These are phyloP conservation scores for Ascochyta viciae-villosae DNA, from an alignment of 2,329 filamentous ascomycete species.

Conservation along the genomic window DNA sequence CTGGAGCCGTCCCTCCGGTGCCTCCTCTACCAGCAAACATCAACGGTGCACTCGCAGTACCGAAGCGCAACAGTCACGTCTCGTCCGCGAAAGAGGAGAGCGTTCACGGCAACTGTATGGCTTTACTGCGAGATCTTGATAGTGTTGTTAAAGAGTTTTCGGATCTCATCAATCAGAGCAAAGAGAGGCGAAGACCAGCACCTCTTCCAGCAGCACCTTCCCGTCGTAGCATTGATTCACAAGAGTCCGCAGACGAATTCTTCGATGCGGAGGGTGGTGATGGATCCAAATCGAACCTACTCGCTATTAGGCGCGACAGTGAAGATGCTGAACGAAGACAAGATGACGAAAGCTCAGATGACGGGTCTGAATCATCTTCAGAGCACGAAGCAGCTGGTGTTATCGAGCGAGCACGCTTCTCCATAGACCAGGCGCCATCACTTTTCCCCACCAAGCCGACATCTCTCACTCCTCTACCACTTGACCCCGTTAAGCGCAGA, in stretches of 20 bases:
- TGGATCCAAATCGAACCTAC: constrained; percentile 64
- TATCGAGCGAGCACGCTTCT: constrained; percentile 46
- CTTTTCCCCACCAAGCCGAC: constrained; percentile 81
- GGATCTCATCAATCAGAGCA: constrained; percentile 76
- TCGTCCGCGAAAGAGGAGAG: constrained; percentile 64
- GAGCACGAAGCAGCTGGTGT: constrained; percentile 59
- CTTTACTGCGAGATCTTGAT: constrained; percentile 85
- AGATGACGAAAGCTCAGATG: constrained; percentile 55
- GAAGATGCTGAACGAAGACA: constrained; percentile 56
- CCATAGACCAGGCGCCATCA: constrained; percentile 48
- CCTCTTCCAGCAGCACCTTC: constrained; percentile 54
- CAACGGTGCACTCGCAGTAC: constrained; percentile 44
- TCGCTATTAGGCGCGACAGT: constrained; percentile 75
- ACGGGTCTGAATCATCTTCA: constrained; percentile 69
- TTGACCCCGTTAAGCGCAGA: constrained; percentile 73
- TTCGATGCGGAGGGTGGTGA: constrained; percentile 79
- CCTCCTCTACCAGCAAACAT: constrained; percentile 45
- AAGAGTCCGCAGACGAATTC: constrained; percentile 80
- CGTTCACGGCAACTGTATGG: constrained; percentile 82
- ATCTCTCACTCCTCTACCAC: constrained; percentile 76
- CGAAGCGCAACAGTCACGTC: constrained; percentile 41
- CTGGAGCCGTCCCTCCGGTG: constrained; percentile 45
- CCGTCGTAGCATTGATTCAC: constrained; percentile 79
- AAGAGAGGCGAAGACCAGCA: constrained; percentile 70
- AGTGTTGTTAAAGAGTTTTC: constrained; percentile 84